Evolutionary conservation across 176 grass and related monocot species (phyloP).

Genomic region (Eremochloa ophiuroides): DNA sequence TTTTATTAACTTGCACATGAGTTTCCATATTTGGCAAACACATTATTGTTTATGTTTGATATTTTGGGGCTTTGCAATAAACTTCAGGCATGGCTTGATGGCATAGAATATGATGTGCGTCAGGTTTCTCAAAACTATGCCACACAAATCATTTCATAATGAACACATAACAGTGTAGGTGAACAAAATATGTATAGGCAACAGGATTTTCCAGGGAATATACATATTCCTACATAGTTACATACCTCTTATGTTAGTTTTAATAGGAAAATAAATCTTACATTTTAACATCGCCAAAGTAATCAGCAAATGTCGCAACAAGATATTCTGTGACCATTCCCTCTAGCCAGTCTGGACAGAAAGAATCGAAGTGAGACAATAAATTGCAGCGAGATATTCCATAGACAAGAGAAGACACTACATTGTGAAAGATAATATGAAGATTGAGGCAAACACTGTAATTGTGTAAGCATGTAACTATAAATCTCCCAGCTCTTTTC

Average conservation of each 20-base stretch:
- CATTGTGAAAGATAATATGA: too few species aligned
- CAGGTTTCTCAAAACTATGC: constrained; percentile 1
- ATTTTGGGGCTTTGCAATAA: background rate
- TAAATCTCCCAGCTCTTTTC: too few species aligned
- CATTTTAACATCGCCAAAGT: constrained; percentile 93
- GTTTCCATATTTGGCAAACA: constrained; percentile 8
- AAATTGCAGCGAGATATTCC: background rate
- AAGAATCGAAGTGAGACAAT: constrained; percentile 21
- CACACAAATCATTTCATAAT: background rate
- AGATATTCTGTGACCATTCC: constrained; percentile 93
- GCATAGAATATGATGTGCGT: background rate
- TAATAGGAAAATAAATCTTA: constrained; percentile 56
- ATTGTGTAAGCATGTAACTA: too few species aligned
- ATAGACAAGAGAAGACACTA: background rate
- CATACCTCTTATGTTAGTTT: background rate
- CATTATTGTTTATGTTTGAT: constrained; percentile 19
- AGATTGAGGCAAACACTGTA: too few species aligned
- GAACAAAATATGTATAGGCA: constrained; percentile 17
- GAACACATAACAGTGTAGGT: background rate
- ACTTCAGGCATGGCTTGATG: background rate
- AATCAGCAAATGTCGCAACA: constrained; percentile 86
- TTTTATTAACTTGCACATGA: constrained; percentile 1
- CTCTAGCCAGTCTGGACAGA: constrained; percentile 75
- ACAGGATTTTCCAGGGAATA: constrained; percentile 2
- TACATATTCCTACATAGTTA: background rate